phyloP scores from a whole-genome alignment of 805 yeast genomes.

The Hanseniaspora taiwanica region DNA sequence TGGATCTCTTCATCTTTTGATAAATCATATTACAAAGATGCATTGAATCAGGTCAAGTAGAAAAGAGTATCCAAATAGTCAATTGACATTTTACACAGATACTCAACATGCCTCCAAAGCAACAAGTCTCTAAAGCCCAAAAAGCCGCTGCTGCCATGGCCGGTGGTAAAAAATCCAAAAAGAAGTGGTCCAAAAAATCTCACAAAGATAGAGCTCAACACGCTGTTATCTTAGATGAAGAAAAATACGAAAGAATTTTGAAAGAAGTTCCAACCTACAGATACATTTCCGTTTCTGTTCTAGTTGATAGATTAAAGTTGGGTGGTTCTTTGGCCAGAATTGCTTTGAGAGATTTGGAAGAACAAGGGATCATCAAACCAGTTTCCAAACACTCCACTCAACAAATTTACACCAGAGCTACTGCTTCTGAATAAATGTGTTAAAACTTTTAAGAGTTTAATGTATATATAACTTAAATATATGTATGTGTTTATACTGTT shows the following conservation, averaged over 20 bases:
- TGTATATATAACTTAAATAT: too few relatives aligned
- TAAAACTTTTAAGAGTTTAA: background rate
- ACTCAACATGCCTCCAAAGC: conserved; percentile 89
- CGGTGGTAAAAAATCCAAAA: conserved; percentile 99
- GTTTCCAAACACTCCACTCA: conserved; percentile 93
- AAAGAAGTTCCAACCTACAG: conserved; percentile 99
- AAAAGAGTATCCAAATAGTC: too few relatives aligned
- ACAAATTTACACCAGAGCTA: conserved; percentile 84
- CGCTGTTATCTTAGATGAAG: conserved; percentile 93
- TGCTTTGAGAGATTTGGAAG: conserved; percentile 91
- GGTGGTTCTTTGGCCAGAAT: conserved; percentile 99
- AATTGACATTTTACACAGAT: conserved; percentile 1
- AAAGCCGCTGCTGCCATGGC: conserved; percentile 99
- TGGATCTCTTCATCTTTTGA: too few relatives aligned
- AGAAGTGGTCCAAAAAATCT: conserved; percentile 99
- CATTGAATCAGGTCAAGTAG: too few relatives aligned
- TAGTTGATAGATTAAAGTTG: conserved; percentile 97
- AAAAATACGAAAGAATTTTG: conserved; percentile 96
- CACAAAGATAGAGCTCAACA: conserved; percentile 99
- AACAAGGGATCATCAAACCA: conserved; percentile 88
- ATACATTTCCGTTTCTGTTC: conserved; percentile 93
- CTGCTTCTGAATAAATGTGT: conserved; percentile 41
- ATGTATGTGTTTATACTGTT: background rate
- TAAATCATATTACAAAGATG: too few relatives aligned
- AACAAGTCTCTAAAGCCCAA: conserved; percentile 98